Percentiles rank a stretch among this genome's conserved stretches.
phyloP scores from a whole-genome alignment of 441 rosid species.

The Erodium texanum region DNA sequence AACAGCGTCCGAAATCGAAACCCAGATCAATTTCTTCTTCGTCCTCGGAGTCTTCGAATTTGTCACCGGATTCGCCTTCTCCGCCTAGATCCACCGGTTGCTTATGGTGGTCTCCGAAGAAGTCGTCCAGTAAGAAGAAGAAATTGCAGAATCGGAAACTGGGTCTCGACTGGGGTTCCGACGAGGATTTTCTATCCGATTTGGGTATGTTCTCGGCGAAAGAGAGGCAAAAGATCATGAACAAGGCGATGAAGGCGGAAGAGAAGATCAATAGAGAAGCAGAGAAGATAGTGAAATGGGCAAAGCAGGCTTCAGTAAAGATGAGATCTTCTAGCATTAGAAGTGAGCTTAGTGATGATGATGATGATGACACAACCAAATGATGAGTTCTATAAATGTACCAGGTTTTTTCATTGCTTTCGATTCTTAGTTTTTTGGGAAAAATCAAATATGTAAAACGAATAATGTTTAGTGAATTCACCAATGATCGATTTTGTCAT shows the following conservation, averaged over 20 bases:
- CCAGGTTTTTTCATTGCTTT: too few relatives aligned
- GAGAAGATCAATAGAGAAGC: constrained; percentile 57
- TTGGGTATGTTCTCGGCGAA: constrained; percentile 41
- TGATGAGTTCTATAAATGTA: not conserved
- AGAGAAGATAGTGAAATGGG: constrained; percentile 52
- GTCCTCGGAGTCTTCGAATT: constrained; percentile 19
- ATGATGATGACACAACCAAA: constrained; percentile 13
- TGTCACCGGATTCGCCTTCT: constrained; percentile 28
- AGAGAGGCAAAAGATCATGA: constrained; percentile 43
- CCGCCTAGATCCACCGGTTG: constrained; percentile 45
- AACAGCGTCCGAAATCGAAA: constrained; percentile 15
- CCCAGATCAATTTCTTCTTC: constrained; percentile 20
- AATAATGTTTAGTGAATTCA: too few relatives aligned
- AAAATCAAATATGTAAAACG: too few relatives aligned
- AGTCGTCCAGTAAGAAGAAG: constrained; percentile 19
- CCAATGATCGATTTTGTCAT: not conserved
- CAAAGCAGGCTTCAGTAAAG: constrained; percentile 57
- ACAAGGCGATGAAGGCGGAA: constrained; percentile 53
- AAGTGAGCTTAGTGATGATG: constrained; percentile 31
- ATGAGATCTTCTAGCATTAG: constrained; percentile 22
- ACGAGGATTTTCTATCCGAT: constrained; percentile 42
- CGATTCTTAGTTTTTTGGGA: too few relatives aligned
- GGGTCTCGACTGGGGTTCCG: constrained; percentile 25
- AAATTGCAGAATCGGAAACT: constrained; percentile 7
- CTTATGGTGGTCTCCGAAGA: constrained; percentile 64